These are phyloP conservation scores for Acrodontium crateriforme DNA, from an alignment of 2,329 filamentous ascomycete species.

Conservation along the genomic window DNA sequence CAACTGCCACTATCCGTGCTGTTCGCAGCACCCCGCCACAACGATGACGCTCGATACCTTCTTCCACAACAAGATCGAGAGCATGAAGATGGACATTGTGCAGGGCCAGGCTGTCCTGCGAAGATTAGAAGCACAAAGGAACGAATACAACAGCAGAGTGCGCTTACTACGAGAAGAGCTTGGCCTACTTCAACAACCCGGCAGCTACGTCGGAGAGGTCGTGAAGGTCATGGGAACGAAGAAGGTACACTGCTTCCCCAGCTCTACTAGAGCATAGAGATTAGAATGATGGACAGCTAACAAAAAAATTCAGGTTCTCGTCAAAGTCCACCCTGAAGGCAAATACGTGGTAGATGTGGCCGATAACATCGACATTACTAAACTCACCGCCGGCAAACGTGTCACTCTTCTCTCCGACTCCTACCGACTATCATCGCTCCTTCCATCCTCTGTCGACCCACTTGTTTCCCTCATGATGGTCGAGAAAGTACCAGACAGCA, in stretches of 20 bases:
- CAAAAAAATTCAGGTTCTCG: too few species aligned
- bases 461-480: constrained; percentile 99
- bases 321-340: constrained; percentile 97
- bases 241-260: too few species aligned
- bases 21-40: constrained; percentile 26
- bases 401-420: constrained; percentile 93
- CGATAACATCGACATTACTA: constrained; percentile 84
- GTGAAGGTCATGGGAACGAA: constrained; percentile 99
- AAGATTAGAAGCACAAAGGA: constrained; percentile 90
- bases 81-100: constrained; percentile 99
- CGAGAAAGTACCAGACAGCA: constrained; percentile 98
- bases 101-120: constrained; percentile 93
- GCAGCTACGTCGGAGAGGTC: constrained; percentile 97
- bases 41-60: constrained; percentile 98
- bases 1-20: constrained; percentile 2
- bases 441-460: constrained; percentile 94
- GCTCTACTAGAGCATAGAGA: too few species aligned
- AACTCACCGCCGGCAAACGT: constrained; percentile 94
- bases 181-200: constrained; percentile 87
- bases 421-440: constrained; percentile 97
- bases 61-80: constrained; percentile 99
- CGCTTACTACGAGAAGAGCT: constrained; percentile 90
- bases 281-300: too few species aligned
- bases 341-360: constrained; percentile 99
- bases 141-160: constrained; percentile 98